Base-by-base conservation (phyloP, 2,329 filamentous ascomycete species). In the Fusarium decemcellulare region DNA sequence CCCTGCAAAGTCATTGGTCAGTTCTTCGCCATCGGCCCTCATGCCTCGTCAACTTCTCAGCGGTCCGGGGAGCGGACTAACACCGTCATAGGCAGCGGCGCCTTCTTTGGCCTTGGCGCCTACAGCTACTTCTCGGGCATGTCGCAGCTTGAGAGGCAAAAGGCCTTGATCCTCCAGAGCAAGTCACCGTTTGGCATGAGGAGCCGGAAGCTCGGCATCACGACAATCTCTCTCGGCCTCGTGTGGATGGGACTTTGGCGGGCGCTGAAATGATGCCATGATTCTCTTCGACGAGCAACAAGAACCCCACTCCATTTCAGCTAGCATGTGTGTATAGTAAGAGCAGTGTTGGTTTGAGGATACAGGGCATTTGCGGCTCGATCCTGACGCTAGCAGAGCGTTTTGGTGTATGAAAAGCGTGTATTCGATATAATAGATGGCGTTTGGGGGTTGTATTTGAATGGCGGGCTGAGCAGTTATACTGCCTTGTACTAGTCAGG, bases 71-170 rank as follows among this genome's bases (percentile, higher is more conserved):
- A 55, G 16, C 51, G 59, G 47, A 40, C 73, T 74, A 60, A 73
- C 61, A 53, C 52, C 37, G 30, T 39, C 23, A 59, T 72, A 95
- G 93, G 93, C 46, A 91, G 92, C 75, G 86, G 90, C 40, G 91
- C 92, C 1, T 94, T 96, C 68, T 83, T 93, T 59, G 92, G 91
- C 2, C 87, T 95, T 15, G 93, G 90, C 5, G 90, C 86, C 1
- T 96, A 95, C 81, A 94, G 90, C 79, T 95, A 94, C 81, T 84
- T 90, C 65, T 92, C 91, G 4, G 93, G 93, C 61, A 91, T 90
- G 79, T 83, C 84, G 53, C 92, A 95, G 78, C 87, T 96, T 32
- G 86, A 90, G 72, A 84, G 86, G 72, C 91, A 93, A 77, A 85
- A 87, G 65, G 83, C 85, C n/a, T 80, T 82, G 63, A 93, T 95